Evolutionary conservation across 768 basidiomycete species (phyloP).

Genomic region (Kwoniella sp.): DNA sequence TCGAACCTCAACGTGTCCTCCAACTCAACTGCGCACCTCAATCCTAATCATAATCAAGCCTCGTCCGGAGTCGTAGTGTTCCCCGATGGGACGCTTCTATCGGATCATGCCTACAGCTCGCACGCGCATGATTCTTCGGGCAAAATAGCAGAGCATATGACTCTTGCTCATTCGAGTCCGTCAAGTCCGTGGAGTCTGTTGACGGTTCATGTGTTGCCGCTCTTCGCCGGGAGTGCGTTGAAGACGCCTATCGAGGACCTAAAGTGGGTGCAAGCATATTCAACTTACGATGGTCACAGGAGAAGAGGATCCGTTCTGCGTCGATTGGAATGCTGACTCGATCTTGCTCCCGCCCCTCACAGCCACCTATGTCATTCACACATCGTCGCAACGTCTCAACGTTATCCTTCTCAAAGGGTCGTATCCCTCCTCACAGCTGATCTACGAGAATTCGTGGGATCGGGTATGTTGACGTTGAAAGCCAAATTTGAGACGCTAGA

Average conservation of each 20-base stretch:
- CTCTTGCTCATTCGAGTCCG: constrained; percentile 48
- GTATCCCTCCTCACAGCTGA: constrained; percentile 74
- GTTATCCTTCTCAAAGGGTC: constrained; percentile 64
- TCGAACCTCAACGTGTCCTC: not conserved
- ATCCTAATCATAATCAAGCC: not conserved
- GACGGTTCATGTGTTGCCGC: constrained; percentile 81
- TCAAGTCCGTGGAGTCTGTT: constrained; percentile 73
- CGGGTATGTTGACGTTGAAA: constrained; percentile 90
- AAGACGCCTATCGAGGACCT: constrained; percentile 87
- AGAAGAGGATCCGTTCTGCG: no score
- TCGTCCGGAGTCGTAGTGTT: constrained; percentile 34
- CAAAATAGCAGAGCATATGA: constrained; percentile 29
- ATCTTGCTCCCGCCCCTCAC: not conserved
- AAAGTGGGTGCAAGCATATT: constrained; percentile 65
- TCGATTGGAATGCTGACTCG: not conserved
- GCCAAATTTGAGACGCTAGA: constrained; percentile 75
- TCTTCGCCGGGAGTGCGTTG: constrained; percentile 88
- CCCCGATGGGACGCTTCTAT: constrained; percentile 37
- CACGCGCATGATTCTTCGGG: constrained; percentile 9
- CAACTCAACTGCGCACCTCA: not conserved
- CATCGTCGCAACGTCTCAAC: constrained; percentile 44
- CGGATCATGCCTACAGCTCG: constrained; percentile 13
- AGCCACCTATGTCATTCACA: constrained; percentile 49
- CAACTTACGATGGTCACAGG: no score
- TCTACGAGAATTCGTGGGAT: constrained; percentile 76